Percentiles rank a stretch among this genome's conserved stretches.
phyloP scores from a whole-genome alignment of 2,329 filamentous ascomycete genomes.

The Colletotrichum sp. region DNA sequence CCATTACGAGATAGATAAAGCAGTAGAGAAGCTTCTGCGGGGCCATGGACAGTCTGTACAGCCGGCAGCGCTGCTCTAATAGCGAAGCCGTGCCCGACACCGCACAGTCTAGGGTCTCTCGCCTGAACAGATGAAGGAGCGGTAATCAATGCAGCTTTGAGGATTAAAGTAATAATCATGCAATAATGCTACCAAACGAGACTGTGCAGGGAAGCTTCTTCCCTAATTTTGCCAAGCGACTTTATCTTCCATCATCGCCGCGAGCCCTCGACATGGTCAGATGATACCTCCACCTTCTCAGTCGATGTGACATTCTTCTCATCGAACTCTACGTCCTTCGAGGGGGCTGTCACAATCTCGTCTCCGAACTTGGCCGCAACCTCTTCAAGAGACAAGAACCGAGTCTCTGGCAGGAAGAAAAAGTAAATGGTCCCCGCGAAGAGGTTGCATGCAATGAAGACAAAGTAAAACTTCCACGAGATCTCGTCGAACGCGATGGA shows the following conservation, averaged over 20 bases:
- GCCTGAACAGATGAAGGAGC: no score
- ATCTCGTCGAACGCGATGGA: slow-evolving; percentile 31
- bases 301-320: background rate
- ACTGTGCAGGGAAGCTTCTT: accelerated
- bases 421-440: slow-evolving; percentile 32
- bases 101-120: no score
- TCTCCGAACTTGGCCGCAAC: slow-evolving; percentile 37
- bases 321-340: background rate
- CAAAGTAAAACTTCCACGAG: slow-evolving; percentile 34
- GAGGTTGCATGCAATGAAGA: slow-evolving; percentile 35
- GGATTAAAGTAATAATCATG: accelerated
- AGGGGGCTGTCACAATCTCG: background rate
- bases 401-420: slow-evolving; percentile 39
- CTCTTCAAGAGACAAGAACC: slow-evolving; percentile 35
- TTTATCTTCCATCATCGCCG: background rate
- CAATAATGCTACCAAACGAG: background rate
- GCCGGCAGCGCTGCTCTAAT: background rate
- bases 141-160: accelerated
- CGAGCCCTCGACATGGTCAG: background rate
- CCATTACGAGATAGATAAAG: slow-evolving; percentile 26
- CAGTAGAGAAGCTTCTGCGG: background rate
- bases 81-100: accelerated
- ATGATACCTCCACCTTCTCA: background rate
- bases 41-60: background rate
- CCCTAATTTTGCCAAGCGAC: accelerated